Base-by-base conservation (phyloP, 306 rosid genomes). In the Prunus padus region DNA sequence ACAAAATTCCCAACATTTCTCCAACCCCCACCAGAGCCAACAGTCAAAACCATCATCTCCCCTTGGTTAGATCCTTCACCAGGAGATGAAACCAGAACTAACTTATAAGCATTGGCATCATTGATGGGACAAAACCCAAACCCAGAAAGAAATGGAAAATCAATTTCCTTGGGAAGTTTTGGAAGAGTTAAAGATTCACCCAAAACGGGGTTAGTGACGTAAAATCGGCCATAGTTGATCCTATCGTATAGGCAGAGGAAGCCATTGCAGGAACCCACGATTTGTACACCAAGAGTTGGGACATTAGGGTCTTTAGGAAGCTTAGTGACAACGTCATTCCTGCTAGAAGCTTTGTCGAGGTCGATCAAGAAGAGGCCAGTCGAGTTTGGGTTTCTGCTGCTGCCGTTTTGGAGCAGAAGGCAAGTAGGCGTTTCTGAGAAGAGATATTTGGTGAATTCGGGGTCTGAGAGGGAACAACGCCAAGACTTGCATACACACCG, bases 401-500 rank as follows among this genome's bases (percentile, higher is more conserved):
- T 40, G 52, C 51, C n/a, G 31, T 20, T 65, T 40, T 65, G 70
- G 52, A 65, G 70, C 52, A 65, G 40, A 65, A 65, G 25, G 70
- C 51, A 42, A 11, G 26, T 42, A 28, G 70, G 70, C 40, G 70
- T 20, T 44, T n/a, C 12, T 40, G 50, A 65, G 20, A 68, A 14
- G 0, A 47, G 73, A 60, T 68, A 47, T 3, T 16, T 49, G 59
- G 73, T 20, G 73, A 68, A 47, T 12, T 47, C 42, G 45, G 73
- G 73, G 16, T 68, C 59, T 19, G 73, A 68, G 45, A 68, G 60
- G 1, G 4, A 68, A 4, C 60, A 12, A 5, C 73, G 44, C 73
- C 73, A 68, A 8, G 59, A 68, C 16, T 50, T 50, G 73, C 73
- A 68, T 3, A 68, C 73, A n/a, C 59, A 68, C 22, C 73, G 13